These are phyloP conservation scores for Lipomyces yamadae DNA, from an alignment of 805 yeast species.

Conservation along the genomic window DNA sequence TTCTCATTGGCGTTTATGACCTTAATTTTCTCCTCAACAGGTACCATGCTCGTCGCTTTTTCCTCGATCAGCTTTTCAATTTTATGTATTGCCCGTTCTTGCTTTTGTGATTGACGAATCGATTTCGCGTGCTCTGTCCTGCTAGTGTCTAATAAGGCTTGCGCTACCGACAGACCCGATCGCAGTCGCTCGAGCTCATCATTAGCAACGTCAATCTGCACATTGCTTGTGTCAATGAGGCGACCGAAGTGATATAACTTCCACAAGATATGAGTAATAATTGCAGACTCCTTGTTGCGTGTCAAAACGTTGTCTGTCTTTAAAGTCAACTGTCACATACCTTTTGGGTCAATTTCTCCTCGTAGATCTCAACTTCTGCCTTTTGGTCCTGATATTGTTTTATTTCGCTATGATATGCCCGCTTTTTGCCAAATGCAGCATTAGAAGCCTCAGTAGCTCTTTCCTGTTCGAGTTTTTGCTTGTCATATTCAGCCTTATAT, in stretches of 20 bases:
- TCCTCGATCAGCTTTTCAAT: slow-evolving; percentile 51
- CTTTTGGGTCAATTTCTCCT: slow-evolving; percentile 57
- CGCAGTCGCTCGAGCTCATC: slow-evolving; percentile 20
- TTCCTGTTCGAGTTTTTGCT: slow-evolving; percentile 65
- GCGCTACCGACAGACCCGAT: slow-evolving; percentile 23
- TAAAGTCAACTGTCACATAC: slow-evolving; percentile 43
- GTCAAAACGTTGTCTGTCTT: not conserved
- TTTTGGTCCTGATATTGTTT: slow-evolving; percentile 79
- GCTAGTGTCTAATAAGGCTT: slow-evolving; percentile 21
- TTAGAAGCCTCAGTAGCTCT: slow-evolving; percentile 67
- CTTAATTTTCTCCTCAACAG: slow-evolving; percentile 62
- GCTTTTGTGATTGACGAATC: slow-evolving; percentile 38
- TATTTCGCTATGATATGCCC: slow-evolving; percentile 72
- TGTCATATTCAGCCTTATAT: slow-evolving; percentile 66
- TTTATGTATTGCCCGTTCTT: slow-evolving; percentile 46
- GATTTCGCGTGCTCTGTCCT: slow-evolving; percentile 35
- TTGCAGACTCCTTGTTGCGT: slow-evolving; percentile 38
- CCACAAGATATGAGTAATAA: slow-evolving; percentile 61
- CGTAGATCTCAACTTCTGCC: slow-evolving; percentile 70
- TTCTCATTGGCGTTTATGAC: slow-evolving; percentile 55
- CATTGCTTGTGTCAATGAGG: slow-evolving; percentile 42
- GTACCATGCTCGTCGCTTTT: slow-evolving; percentile 58
- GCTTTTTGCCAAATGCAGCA: slow-evolving; percentile 66
- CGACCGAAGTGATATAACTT: slow-evolving; percentile 65
- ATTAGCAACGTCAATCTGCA: slow-evolving; percentile 33